These are phyloP conservation scores for Pyronema omphalodes DNA, from an alignment of 495 filamentous ascomycete species.

Conservation along the genomic window DNA sequence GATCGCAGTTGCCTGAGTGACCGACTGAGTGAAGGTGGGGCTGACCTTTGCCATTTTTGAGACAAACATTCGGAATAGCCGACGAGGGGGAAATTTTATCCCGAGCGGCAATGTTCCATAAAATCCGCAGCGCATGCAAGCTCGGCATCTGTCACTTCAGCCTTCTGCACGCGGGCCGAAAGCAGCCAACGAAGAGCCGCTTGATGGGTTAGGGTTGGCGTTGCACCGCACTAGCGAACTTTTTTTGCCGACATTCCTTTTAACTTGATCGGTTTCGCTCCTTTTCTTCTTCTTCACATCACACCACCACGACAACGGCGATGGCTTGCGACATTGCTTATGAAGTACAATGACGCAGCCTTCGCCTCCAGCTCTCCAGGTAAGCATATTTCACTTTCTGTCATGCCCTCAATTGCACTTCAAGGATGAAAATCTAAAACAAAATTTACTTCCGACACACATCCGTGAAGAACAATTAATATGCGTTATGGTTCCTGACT, in stretches of 20 bases:
- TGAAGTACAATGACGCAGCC: background rate
- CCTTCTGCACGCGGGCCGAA: no score
- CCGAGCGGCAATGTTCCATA: no score
- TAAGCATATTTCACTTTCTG: background rate
- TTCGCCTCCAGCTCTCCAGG: background rate
- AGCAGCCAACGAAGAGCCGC: no score
- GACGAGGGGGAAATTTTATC: no score
- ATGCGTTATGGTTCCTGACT: slow-evolving; percentile 10
- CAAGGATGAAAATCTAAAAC: slow-evolving; percentile 9
- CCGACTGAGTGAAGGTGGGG: background rate
- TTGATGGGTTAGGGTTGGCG: background rate
- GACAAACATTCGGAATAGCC: no score
- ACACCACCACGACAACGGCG: background rate
- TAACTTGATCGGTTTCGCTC: background rate
- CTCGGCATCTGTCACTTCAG: no score
- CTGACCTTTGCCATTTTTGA: no score
- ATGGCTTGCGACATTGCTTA: background rate
- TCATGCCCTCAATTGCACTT: background rate
- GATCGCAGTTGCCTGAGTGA: background rate
- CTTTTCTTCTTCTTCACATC: background rate
- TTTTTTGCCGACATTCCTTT: background rate
- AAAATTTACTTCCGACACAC: slow-evolving; percentile 2
- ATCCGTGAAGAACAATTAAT: slow-evolving; percentile 5
- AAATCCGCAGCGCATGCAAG: no score
- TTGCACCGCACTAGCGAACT: slow-evolving; percentile 1